Evolutionary conservation across 345 rosid genomes (phyloP).

Genomic region (Eucalyptus marginata): DNA sequence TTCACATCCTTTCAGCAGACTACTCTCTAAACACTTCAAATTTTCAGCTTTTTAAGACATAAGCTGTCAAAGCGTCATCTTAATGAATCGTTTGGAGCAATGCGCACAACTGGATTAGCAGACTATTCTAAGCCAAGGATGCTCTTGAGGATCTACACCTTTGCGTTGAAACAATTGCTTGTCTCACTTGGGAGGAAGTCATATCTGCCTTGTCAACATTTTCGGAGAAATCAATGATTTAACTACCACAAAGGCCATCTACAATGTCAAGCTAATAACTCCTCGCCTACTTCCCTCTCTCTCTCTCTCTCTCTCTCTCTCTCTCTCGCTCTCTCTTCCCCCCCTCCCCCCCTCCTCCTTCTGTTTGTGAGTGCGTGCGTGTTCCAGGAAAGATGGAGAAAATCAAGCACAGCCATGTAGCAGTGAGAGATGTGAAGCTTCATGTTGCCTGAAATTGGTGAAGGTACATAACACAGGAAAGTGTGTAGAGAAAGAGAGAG

Average conservation of each 20-base stretch:
- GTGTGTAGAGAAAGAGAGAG: neutral
- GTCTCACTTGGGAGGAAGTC: neutral
- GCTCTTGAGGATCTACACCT: neutral
- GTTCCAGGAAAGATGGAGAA: constrained; percentile 11
- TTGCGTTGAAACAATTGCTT: neutral
- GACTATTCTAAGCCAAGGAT: neutral
- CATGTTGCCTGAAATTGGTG: constrained; percentile 44
- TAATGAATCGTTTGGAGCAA: neutral
- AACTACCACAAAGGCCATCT: neutral
- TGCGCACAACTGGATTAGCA: neutral
- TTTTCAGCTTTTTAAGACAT: neutral
- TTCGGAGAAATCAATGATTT: neutral
- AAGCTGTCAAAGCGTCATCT: neutral
- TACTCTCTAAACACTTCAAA: neutral
- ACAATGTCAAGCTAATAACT: neutral
- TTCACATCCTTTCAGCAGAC: neutral
- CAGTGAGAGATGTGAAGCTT: constrained; percentile 28
- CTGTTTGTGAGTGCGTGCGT: neutral
- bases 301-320: neutral
- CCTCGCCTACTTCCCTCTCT: neutral
- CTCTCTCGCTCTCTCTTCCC: neutral
- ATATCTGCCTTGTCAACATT: neutral
- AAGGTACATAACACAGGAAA: constrained; percentile 3
- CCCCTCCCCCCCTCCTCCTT: neutral
- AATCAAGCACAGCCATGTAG: constrained; percentile 27